phyloP scores from a whole-genome alignment of 495 filamentous ascomycete species.

The Astrocystis sublimbata region DNA sequence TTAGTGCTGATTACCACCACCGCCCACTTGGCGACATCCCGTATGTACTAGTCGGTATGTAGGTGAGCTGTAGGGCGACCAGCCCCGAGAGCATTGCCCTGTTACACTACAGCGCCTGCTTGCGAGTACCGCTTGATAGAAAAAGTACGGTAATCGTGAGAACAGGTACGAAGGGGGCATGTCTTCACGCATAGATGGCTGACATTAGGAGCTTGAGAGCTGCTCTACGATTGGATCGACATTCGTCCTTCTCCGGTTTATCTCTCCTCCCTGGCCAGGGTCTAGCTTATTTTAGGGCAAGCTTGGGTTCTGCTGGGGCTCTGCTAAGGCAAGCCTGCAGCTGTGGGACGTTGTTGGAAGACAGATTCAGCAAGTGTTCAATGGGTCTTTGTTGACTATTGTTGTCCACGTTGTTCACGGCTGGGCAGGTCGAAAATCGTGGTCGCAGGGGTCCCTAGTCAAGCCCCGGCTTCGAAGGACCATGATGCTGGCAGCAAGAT shows the following conservation, averaged over 20 bases:
- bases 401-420: constrained; percentile 2
- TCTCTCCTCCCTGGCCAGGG: background rate
- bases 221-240: constrained; percentile 10
- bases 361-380: background rate
- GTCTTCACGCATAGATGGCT: constrained; percentile 7
- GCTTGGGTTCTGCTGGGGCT: too few relatives aligned
- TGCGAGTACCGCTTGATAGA: too few relatives aligned
- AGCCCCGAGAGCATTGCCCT: background rate
- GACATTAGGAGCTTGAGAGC: constrained; percentile 11
- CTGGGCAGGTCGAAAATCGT: constrained; percentile 5
- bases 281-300: background rate
- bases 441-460: constrained; percentile 7
- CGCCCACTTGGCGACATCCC: constrained; percentile 3
- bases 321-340: background rate
- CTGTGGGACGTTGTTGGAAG: background rate
- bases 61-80: background rate
- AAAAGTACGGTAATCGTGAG: too few relatives aligned
- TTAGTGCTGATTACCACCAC: constrained; percentile 7
- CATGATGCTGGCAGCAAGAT: background rate
- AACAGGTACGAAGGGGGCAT: background rate
- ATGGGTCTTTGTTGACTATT: constrained; percentile 10
- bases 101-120: constrained; percentile 8
- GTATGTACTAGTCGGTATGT: background rate
- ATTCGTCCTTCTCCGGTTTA: constrained; percentile 2
- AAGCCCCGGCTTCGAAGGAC: background rate